phyloP scores from a whole-genome alignment of 2,329 filamentous ascomycete genomes.

The Claviceps sp. region DNA sequence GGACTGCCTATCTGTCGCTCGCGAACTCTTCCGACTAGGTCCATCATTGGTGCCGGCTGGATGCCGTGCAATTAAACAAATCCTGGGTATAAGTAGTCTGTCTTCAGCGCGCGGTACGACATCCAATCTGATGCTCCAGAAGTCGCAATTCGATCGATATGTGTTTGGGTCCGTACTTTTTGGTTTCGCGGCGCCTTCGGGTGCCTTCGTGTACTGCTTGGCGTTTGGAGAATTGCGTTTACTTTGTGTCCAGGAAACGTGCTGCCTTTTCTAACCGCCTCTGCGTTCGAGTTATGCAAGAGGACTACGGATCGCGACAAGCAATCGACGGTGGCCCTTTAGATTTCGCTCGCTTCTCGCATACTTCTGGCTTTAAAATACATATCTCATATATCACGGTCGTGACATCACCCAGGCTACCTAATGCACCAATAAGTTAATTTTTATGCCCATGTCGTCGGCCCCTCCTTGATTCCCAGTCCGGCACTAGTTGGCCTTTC shows the following conservation, averaged over 20 bases:
- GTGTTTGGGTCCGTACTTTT: neutral
- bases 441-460: too few species aligned
- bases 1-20: slow-evolving; percentile 92
- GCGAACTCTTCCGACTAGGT: slow-evolving; percentile 71
- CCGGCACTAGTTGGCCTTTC: too few species aligned
- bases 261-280: neutral
- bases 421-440: too few species aligned
- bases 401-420: too few species aligned
- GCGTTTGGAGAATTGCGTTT: slow-evolving; percentile 5
- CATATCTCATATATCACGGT: too few species aligned
- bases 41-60: neutral
- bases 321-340: too few species aligned
- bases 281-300: too few species aligned
- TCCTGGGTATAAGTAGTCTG: neutral
- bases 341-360: too few species aligned
- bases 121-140: neutral
- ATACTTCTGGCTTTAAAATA: too few species aligned
- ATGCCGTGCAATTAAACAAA: neutral
- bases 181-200: neutral
- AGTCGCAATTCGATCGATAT: neutral
- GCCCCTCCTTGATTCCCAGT: too few species aligned
- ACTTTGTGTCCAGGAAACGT: neutral
- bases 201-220: slow-evolving; percentile 5
- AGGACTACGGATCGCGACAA: too few species aligned
- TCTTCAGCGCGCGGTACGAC: neutral